Base-by-base conservation (phyloP, 2,329 filamentous ascomycete genomes). In the Raffaelea albimanens region DNA sequence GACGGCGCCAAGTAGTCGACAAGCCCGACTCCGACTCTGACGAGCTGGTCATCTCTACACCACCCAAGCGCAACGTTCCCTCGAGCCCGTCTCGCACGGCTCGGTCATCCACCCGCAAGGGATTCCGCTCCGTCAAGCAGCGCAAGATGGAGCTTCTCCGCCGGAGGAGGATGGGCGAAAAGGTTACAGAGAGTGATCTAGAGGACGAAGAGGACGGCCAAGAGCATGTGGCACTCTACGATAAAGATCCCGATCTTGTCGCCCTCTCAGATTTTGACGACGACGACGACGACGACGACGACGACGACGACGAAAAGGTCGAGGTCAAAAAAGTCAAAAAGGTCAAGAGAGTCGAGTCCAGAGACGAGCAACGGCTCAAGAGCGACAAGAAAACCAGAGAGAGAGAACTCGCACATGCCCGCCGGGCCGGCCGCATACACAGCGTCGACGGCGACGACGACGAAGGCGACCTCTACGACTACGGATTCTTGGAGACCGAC, bases 221-320 rank as follows among this genome's bases (percentile, higher is more conserved):
- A n/a, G 53, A 48, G 1, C 47, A 43, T 3, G 53, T 43, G 33
- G 56, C 53, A 0, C 47, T 62, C 0, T 64, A 64, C 44, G 62
- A 64, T 49, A 58, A 54, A 2, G 61, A 63, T 34, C 55, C 60
- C 3, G 58, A 61, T 10, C 44, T 56, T 25, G 44, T 53, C 1
- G 61, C 57, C 1, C 52, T 64, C 19, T 53, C 52, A 2, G 59
- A 62, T 31, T 64, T 64, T 46, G 58, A 63, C 13, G 61, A 64
- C 19, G 61, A 63, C 8, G 60, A 63, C n/a, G 56, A 59, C 10
- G 57, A 56, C 1, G 55, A 43, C 5, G 41, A 47, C 16, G 23
- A 45, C 21, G 44, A 45, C 13, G 45, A 43, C 9, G 2, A 54
- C 50, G 18, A 33, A 46, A n/a, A 41, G 50, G 34, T 13, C 8